Evolutionary conservation across 257 asterid genomes (phyloP), one percentile per base, ranked within the genome.

Genomic region (Galeopsis tetrahit): DNA sequence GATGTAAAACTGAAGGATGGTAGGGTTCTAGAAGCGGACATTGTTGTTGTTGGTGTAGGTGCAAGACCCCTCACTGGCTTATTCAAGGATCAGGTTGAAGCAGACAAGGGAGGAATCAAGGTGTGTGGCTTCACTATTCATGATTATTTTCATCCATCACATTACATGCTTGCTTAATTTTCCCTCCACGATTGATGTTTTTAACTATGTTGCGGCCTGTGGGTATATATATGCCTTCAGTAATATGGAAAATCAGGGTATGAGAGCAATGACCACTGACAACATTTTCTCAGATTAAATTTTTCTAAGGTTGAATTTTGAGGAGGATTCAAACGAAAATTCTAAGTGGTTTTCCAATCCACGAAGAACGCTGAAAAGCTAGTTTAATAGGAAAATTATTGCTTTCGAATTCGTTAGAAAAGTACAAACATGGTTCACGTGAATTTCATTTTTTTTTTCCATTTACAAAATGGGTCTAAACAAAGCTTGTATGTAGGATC

Each of bases 41-140:
- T 94, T 32, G 98, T 94, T 60, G 91, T 94, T 70, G 97, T 94
- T 59, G 98, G 98, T 78, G 97, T 94, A 1, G 98, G 98, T 68
- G 97, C 87, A 69, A 88, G 71, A 78, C 97, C 97, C 28, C 85
- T 91, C 77, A 88, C 84, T 31, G 56, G 81, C 11, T 71, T 91
- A 70, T 86, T 94, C 75, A 89, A 89, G 80, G 97, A 95, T 38
- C 98, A 93, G 83, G 89, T 93, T 85, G 96, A 78, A 70, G 97
- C 86, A 68, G 98, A 94, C 73, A 94, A 94, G 80, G 96, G 93
- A 38, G 97, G 97, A 82, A 85, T 94, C 67, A 94, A 91, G 99
- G 97, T 94, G 42, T 49, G 90, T 59, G 43, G 13, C 57, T 66
- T 75, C 58, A 42, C 63, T 68, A 44, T 63, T 58, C 4, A 66